A percentile compares a stretch with the other conserved stretches of the same genome.
Conservation (phyloP, 768 basidiomycete genomes). For the Clavaria fumosa region DNA sequence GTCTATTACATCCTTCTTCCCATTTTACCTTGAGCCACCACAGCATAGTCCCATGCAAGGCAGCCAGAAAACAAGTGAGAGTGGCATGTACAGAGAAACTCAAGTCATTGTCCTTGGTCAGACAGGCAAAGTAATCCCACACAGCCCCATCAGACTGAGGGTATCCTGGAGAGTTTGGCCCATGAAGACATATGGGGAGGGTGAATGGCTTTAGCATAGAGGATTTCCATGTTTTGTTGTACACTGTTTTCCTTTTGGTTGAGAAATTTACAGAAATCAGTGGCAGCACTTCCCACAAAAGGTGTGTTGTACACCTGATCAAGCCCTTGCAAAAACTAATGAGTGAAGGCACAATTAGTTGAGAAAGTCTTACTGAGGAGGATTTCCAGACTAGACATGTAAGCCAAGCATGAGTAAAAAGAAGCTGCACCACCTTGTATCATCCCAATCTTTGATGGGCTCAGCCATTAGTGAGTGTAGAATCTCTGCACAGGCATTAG, state of each 20-base stretch:
- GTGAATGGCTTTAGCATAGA: conserved; percentile 4
- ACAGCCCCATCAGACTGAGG: not conserved
- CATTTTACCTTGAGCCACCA: not conserved
- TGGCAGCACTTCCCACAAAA: not conserved
- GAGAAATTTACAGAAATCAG: not conserved
- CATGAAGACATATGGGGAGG: conserved; percentile 9
- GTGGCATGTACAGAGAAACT: conserved; percentile 1
- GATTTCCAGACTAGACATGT: no score
- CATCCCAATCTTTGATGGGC: no score
- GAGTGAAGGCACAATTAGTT: no score
- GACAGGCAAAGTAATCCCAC: not conserved
- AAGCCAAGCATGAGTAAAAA: no score
- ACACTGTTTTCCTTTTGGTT: not conserved
- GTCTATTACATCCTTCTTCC: not conserved
- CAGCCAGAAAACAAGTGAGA: conserved; percentile 6
- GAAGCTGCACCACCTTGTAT: no score
- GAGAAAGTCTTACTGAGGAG: no score
- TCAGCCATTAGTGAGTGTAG: not conserved
- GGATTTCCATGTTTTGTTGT: not conserved
- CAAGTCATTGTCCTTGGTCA: conserved; percentile 3
- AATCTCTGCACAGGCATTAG: not conserved
- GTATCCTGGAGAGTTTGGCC: conserved; percentile 2
- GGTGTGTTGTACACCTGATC: not conserved
- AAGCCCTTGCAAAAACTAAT: not conserved
- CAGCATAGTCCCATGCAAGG: conserved; percentile 6